Base-by-base conservation (phyloP, 148 eudicot genomes). In the Arbutus unedo region DNA sequence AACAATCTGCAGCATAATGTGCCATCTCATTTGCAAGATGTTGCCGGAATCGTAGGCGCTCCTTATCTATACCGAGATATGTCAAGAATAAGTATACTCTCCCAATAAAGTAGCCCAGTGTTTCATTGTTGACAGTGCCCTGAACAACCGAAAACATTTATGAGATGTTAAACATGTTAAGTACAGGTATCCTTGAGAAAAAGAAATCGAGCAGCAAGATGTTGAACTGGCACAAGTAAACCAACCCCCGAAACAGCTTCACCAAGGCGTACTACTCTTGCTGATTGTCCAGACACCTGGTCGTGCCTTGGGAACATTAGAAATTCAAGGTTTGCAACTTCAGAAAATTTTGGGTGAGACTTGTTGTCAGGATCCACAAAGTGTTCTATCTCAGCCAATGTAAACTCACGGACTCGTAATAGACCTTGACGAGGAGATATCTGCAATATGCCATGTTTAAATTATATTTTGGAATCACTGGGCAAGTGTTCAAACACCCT, bases 11-110 rank as follows among this genome's bases (percentile, higher is more conserved):
- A 85, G 98, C 98, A 90, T 96, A 96, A 81, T 96, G 98, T 83
- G 98, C 98, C 98, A 96, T 96, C 88, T 96, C 98, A 90, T 96
- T 96, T 80, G 98, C 96, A 78, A 96, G 93, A 91, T 96, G 98
- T 73, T 96, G 98, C 72, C 98, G 90, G 85, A 96, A 96, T 31
- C 98, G 91, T 62, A 96, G 70, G 45, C 96, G 92, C 44, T 94
- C 95, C 82, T 88, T 93, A 82, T 96, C 98, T 81, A 96, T 96
- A 68, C 98, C 98, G 57, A 96, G 94, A 76, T 87, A 84, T 72
- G 98, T 91, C 77, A 96, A 90, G 82, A 95, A 95, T 64, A 92
- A 80, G 85, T 92, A 93, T 25, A 95, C 98, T 85, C 98, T 70
- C 14, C 83, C 83, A 81, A 81, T 81, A 41, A 81, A 81, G 47